These are phyloP conservation scores for Globisporangium barbulae DNA, from an alignment of 352 stramenopile species.

Conservation along the genomic window DNA sequence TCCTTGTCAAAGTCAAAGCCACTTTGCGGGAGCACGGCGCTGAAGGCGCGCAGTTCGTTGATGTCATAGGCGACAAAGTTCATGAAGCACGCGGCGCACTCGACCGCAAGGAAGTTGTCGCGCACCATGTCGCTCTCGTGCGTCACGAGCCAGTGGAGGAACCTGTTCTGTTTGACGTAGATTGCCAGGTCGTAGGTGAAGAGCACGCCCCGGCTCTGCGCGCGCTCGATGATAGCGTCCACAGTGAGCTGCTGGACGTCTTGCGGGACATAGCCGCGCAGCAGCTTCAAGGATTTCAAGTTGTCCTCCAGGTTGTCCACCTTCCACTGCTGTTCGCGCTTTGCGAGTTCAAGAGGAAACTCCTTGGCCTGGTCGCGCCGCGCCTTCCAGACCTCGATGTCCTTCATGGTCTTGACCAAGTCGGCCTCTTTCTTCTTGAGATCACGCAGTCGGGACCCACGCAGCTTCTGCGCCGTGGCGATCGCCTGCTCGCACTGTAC, in stretches of 20 bases:
- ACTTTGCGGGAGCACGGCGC: slow-evolving; percentile 37
- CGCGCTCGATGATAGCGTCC: slow-evolving; percentile 46
- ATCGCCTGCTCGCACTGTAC: slow-evolving; percentile 44
- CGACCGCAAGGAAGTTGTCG: slow-evolving; percentile 68
- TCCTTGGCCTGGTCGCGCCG: slow-evolving; percentile 57
- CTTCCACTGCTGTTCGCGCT: slow-evolving; percentile 50
- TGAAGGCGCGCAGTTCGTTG: slow-evolving; percentile 55
- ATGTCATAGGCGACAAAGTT: slow-evolving; percentile 70
- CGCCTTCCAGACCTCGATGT: slow-evolving; percentile 69
- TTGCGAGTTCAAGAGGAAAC: slow-evolving; percentile 45
- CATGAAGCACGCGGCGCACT: slow-evolving; percentile 57
- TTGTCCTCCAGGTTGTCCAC: slow-evolving; percentile 37
- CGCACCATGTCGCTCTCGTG: slow-evolving; percentile 64
- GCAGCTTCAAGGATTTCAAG: slow-evolving; percentile 26
- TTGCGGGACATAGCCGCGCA: slow-evolving; percentile 46
- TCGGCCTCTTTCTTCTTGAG: slow-evolving; percentile 52
- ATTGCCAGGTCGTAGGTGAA: slow-evolving; percentile 69
- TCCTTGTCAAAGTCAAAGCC: slow-evolving; percentile 79
- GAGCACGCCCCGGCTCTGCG: slow-evolving; percentile 30
- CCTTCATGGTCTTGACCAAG: slow-evolving; percentile 44
- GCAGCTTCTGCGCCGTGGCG: slow-evolving; percentile 40
- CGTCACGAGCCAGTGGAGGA: slow-evolving; percentile 76
- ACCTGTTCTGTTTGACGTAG: slow-evolving; percentile 78
- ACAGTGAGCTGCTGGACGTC: slow-evolving; percentile 61
- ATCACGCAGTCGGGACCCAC: slow-evolving; percentile 42